Evolutionary conservation across 345 rosid genomes (phyloP).

Genomic region (Dovyalis caffra): DNA sequence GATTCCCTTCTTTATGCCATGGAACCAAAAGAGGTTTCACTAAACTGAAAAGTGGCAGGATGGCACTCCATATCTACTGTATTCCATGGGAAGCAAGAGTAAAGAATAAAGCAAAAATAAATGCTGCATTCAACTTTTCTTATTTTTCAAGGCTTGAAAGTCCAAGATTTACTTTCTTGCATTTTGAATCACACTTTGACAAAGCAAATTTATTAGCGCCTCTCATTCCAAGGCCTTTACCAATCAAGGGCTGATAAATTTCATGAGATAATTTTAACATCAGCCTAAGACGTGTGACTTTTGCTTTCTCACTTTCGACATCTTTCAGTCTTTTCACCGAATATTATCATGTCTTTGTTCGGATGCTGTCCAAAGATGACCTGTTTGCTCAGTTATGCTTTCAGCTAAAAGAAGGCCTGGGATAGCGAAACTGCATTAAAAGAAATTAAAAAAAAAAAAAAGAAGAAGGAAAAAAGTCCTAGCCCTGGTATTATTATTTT

Average conservation of each 20-base stretch:
- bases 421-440: too few species aligned
- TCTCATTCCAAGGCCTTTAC: not conserved
- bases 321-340: conserved; percentile 12
- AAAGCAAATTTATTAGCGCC: not conserved
- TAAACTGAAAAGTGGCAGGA: not conserved
- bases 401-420: too few species aligned
- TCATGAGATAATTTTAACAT: not conserved
- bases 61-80: not conserved
- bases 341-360: not conserved
- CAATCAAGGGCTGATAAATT: not conserved
- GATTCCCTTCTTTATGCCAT: not conserved
- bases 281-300: not conserved
- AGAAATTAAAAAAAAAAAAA: too few species aligned
- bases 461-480: too few species aligned
- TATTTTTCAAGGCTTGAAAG: not conserved
- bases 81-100: not conserved
- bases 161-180: not conserved
- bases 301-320: not conserved
- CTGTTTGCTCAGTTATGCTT: not conserved
- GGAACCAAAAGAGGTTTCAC: too few species aligned
- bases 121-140: not conserved
- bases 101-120: conserved; percentile 1
- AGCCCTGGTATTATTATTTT: too few species aligned
- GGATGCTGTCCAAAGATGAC: conserved; percentile 1
- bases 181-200: not conserved